Evolutionary conservation across 371 early-diverging fungal species (phyloP).

Genomic region (Mucor irregularis): DNA sequence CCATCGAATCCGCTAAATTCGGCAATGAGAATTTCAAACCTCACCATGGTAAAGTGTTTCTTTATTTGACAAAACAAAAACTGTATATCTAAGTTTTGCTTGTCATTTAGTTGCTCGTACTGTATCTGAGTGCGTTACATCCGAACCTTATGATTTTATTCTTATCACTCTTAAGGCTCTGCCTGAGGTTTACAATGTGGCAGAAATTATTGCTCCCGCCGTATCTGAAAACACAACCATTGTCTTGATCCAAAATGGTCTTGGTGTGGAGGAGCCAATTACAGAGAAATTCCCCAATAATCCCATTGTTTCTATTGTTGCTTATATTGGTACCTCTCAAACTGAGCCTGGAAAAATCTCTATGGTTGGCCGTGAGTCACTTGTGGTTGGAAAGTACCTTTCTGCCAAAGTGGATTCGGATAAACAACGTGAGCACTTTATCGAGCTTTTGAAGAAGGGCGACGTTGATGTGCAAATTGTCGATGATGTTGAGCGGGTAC

Average conservation of each 20-base stretch:
- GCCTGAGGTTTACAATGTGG: conserved; percentile 63
- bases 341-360: conserved; percentile 59
- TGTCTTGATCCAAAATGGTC: conserved; percentile 85
- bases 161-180: conserved; percentile 78
- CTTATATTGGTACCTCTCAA: conserved; percentile 77
- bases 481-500: conserved; percentile 66
- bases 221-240: conserved; percentile 63
- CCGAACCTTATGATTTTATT: conserved; percentile 66
- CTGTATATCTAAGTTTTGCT: neutral
- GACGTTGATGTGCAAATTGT: conserved; percentile 50
- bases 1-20: conserved; percentile 63
- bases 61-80: neutral
- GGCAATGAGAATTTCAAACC: conserved; percentile 69
- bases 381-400: conserved; percentile 37
- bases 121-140: conserved; percentile 49
- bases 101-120: conserved; percentile 45
- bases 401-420: conserved; percentile 26
- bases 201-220: conserved; percentile 65
- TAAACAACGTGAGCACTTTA: conserved; percentile 28
- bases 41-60: conserved; percentile 40
- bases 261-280: conserved; percentile 76
- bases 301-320: conserved; percentile 71
- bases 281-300: conserved; percentile 63
- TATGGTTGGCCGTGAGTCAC: conserved; percentile 37
- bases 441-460: conserved; percentile 48